Evolutionary conservation across 169 alveolate genomes (phyloP).

Genomic region (Cryptosporidium parvum): DNA sequence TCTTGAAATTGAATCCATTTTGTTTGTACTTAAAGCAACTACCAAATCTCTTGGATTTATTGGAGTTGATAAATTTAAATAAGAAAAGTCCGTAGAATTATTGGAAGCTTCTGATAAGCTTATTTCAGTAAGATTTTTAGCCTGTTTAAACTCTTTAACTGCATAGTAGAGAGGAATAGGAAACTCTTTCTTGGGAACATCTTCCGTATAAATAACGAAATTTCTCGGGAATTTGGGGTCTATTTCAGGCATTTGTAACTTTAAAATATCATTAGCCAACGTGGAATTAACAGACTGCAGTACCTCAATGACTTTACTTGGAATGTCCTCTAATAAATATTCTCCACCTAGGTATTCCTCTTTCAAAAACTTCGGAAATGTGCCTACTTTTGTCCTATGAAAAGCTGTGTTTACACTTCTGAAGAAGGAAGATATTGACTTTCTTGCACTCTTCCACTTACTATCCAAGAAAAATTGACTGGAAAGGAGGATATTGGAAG

Average conservation of each 20-base stretch:
- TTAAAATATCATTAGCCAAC: slow-evolving; percentile 17
- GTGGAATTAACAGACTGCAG: slow-evolving; percentile 5
- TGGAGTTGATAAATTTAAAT: slow-evolving; percentile 1
- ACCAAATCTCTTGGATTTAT: slow-evolving; percentile 17
- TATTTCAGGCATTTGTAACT: slow-evolving; percentile 32
- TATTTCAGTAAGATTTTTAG: neutral
- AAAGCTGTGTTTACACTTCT: slow-evolving; percentile 3
- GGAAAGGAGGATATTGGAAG: slow-evolving; percentile 22
- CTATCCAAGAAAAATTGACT: slow-evolving; percentile 28
- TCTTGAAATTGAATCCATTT: slow-evolving; percentile 5
- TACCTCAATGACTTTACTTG: neutral
- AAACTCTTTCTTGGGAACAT: slow-evolving; percentile 18
- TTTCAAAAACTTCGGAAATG: slow-evolving; percentile 17
- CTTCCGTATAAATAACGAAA: slow-evolving; percentile 27
- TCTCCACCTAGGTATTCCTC: slow-evolving; percentile 8
- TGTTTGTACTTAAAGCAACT: slow-evolving; percentile 1
- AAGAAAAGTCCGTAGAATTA: slow-evolving; percentile 6
- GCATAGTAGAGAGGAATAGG: slow-evolving; percentile 31
- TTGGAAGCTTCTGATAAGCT: slow-evolving; percentile 1
- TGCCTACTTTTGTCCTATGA: neutral
- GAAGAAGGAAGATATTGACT: neutral
- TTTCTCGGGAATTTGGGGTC: slow-evolving; percentile 37
- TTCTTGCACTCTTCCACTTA: slow-evolving; percentile 11
- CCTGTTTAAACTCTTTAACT: neutral
- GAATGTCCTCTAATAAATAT: slow-evolving; percentile 41